Evolutionary conservation across 2,329 filamentous ascomycete species (phyloP), one percentile per base, ranked within the genome.

Genomic region (Verticillium tricorpus): DNA sequence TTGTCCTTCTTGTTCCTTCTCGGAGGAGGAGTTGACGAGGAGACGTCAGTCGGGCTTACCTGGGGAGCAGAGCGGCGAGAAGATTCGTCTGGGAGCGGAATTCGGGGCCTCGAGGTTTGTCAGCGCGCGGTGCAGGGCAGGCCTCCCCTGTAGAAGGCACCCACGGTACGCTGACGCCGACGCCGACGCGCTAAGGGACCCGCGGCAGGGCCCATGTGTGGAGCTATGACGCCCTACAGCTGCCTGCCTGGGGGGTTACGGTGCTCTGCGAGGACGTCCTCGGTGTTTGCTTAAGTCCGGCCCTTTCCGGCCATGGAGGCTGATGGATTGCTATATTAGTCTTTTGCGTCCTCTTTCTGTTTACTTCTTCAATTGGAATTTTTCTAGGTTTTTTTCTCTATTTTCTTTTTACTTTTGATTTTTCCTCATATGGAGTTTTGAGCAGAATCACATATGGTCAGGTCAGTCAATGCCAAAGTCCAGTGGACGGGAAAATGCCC

Each of bases 181-280:
- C 5, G 28, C 28, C 28, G 40, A 22, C 19, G n/a, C 45, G 45
- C 19, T 52, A 52, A 22, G n/a, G 19, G 45, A 6, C 45, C 45
- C 19, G 19, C 19, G n/a, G 19, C 5, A 22, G 8, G 45, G 45
- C n/a, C n/a, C n/a, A 52, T 52, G 45, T 52, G 63, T 62, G 31
- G 56, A 63, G 58, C 61, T 66, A 66, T 65, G 63, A 65, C 61
- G 64, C 60, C 65, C 65, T 65, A 54, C 63, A 66, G 55, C 34
- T 57, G 32, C 6, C 55, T 57, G 55, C 28, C 54, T 56, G 52
- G 28, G 28, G 28, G 3, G 5, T 1, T 45, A n/a, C 17, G 39
- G 39, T 45, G 39, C 15, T 5, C 15, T n/a, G 39, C 39, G n/a
- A 8, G 39, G 3, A n/a, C 8, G 15, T n/a, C 5, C 39, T n/a